Base-by-base conservation (phyloP, 2,329 filamentous ascomycete genomes). In the Ceratocystis diversiconidia region DNA sequence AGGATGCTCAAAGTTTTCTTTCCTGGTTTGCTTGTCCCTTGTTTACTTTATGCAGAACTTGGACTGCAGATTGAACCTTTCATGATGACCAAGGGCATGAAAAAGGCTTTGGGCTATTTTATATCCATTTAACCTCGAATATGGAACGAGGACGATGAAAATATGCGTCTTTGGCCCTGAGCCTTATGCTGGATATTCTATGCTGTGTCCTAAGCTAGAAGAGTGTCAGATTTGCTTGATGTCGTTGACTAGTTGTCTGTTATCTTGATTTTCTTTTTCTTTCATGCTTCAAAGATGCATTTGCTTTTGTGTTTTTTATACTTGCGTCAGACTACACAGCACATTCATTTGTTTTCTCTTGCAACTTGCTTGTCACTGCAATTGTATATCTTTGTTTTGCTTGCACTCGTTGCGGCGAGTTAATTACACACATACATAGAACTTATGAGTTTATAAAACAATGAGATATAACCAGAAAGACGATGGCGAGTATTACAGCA, bases 391-490 rank as follows among this genome's bases (percentile, higher is more conserved):
- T 36, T 36, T 36, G 32, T 57, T 30, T 57, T 15, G 52, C 12
- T 15, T 30, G 15, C 15, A n/a, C 30, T 36, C 10, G 15, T n/a
- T 36, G 25, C 17, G 8, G 48, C n/a, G 17, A 59, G 30, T 36
- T 36, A 59, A 59, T 36, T 59, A 19, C 25, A 59, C 50, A 48
- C 48, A 59, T 25, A 48, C 48, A 59, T 59, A 59, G 55, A 59
- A 59, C 55, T 32, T 59, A 36, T 10, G 19, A 59, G 55, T 59
- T 59, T 59, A 59, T 59, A 59, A 17, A 59, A 15, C 19, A 32
- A 36, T 25, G 10, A 36, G 10, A 52, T 52, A 52, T 52, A 52
- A 52, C 28, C 48, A 52, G 6, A 22, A 28, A 6, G 15, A 28
- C 7, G 15, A 48, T 48, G 36, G 3, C 10, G 36, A 15, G 36